Conservation (phyloP, 768 basidiomycete genomes). For the Ephemerocybe angulata region DNA sequence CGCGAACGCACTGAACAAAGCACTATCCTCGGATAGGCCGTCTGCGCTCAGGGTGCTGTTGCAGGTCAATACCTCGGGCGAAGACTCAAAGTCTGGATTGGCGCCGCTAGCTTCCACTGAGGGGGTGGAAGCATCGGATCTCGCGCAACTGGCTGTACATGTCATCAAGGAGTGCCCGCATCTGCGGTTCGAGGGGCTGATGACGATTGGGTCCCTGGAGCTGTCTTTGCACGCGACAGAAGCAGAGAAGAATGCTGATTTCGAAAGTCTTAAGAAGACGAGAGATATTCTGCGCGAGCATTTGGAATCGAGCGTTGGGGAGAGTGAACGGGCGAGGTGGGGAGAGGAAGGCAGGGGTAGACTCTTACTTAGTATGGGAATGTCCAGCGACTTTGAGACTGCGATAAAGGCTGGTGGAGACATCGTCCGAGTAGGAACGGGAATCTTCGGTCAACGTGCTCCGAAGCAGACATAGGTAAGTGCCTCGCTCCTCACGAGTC, state of each 20-base stretch:
- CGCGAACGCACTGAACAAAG: conserved; percentile 75
- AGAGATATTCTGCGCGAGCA: conserved; percentile 51
- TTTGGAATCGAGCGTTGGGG: conserved; percentile 30
- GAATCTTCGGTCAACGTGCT: conserved; percentile 77
- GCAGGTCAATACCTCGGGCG: conserved; percentile 96
- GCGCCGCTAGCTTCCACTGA: conserved; percentile 45
- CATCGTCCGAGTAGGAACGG: conserved; percentile 87
- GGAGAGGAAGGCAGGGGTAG: conserved; percentile 45
- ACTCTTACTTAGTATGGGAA: conserved; percentile 86
- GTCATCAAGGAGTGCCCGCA: conserved; percentile 70
- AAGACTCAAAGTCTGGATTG: conserved; percentile 86
- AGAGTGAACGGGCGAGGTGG: conserved; percentile 31
- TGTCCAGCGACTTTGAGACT: conserved; percentile 92
- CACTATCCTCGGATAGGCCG: conserved; percentile 53
- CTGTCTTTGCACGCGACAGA: conserved; percentile 57
- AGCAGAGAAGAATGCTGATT: conserved; percentile 60
- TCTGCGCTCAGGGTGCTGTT: conserved; percentile 75
- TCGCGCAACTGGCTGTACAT: conserved; percentile 63
- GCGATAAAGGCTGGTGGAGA: conserved; percentile 83
- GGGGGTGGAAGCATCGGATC: conserved; percentile 41
- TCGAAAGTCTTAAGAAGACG: conserved; percentile 62
- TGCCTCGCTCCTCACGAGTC: not conserved
- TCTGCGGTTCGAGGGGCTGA: conserved; percentile 78
- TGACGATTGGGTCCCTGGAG: conserved; percentile 92
- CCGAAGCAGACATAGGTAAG: conserved; percentile 36